These are phyloP conservation scores for Fusarium gaditjirri DNA, from an alignment of 2,329 filamentous ascomycete species.

Conservation along the genomic window DNA sequence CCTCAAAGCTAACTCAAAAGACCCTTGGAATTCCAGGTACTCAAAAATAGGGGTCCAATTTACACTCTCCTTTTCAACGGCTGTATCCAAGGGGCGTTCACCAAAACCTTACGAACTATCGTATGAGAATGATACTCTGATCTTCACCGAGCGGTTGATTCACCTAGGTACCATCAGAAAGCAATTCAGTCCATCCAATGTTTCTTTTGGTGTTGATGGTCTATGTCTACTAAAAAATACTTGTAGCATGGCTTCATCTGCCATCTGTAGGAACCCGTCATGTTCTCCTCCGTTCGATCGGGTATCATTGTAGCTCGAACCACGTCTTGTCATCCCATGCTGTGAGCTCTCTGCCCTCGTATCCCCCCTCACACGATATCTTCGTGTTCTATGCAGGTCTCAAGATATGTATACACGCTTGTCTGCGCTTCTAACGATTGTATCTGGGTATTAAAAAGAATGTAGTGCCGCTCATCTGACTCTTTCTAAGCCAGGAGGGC, in stretches of 20 bases:
- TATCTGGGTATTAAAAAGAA: constrained; percentile 45
- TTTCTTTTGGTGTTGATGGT: constrained; percentile 27
- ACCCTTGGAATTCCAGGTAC: not conserved
- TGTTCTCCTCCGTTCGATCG: constrained; percentile 28
- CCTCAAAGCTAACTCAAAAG: not conserved
- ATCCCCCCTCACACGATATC: constrained; percentile 25
- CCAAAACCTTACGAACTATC: not conserved
- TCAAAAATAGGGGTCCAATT: constrained; percentile 39
- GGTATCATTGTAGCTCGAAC: constrained; percentile 38
- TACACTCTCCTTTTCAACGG: constrained; percentile 32
- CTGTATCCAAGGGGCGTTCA: not conserved
- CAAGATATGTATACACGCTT: constrained; percentile 21
- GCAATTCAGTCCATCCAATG: constrained; percentile 3
- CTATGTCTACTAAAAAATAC: constrained; percentile 15
- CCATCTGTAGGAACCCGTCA: constrained; percentile 13
- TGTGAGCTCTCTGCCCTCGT: constrained; percentile 8
- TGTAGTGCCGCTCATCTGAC: constrained; percentile 34
- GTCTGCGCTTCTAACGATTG: constrained; percentile 11
- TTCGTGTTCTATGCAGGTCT: constrained; percentile 27
- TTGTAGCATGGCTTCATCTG: constrained; percentile 14
- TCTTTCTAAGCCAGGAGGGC: constrained; percentile 37
- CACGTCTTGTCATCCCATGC: constrained; percentile 18
- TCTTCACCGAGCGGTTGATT: not conserved
- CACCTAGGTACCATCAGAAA: not conserved
- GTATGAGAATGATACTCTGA: not conserved